Evolutionary conservation across 208 protist genomes (phyloP).

Genomic region (Trypanosomatidae sp.): DNA sequence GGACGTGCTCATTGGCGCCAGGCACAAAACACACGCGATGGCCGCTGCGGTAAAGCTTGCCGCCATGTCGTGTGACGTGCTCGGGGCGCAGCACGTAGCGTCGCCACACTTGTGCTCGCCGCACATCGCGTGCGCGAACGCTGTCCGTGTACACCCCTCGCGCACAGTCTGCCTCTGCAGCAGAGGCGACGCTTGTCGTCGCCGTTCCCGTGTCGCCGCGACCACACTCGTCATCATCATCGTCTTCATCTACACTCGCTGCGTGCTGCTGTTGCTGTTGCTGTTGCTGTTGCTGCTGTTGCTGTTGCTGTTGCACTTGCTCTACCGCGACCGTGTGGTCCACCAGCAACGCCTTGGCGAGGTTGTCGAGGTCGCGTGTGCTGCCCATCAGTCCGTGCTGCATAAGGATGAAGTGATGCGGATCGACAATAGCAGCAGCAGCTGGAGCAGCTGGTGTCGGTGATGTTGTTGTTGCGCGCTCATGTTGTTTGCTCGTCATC

Average conservation of each 20-base stretch:
- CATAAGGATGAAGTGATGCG: conserved; percentile 42
- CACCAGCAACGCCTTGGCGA: conserved; percentile 16
- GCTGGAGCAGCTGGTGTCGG: background rate
- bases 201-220: too few relatives aligned
- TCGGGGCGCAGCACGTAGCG: conserved; percentile 8
- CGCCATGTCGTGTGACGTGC: conserved; percentile 8
- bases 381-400: conserved; percentile 52
- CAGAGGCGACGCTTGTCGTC: background rate
- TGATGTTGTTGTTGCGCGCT: too few relatives aligned
- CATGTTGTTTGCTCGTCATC: too few relatives aligned
- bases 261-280: too few relatives aligned
- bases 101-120: conserved; percentile 2
- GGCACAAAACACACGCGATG: conserved; percentile 33
- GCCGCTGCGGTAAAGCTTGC: conserved; percentile 18
- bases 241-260: too few relatives aligned
- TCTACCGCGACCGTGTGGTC: conserved; percentile 5
- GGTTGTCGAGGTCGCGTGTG: conserved; percentile 21
- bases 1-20: conserved; percentile 24
- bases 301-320: too few relatives aligned
- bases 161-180: background rate
- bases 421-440: conserved; percentile 12
- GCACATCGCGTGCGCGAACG: conserved; percentile 1
- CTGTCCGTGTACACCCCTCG: background rate
- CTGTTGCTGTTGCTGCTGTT: too few relatives aligned
- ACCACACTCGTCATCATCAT: too few relatives aligned